Base-by-base conservation (phyloP, 75 land plant species). In the Picea glauca region DNA sequence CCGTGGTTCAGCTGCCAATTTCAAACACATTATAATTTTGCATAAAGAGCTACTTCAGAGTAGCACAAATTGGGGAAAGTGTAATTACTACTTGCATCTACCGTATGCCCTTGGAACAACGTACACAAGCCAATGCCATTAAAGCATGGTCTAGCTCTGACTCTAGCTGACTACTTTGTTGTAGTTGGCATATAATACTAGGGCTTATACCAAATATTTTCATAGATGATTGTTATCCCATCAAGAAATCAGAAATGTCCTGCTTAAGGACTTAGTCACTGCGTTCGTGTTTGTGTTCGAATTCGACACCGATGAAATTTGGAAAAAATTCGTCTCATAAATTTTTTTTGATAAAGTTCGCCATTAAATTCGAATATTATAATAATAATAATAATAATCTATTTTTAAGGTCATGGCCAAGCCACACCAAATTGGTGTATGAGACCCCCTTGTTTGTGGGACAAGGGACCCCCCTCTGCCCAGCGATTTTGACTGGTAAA, bases 21-120 rank as follows among this genome's bases (percentile, higher is more conserved):
- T 26, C 30, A 32, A 62, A 31, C 14, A 30, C 32, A 31, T 64
- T 13, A 64, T 9, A 64, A 31, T 32, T 31, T 64, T 31, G 15
- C 17, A 67, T 17, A 33, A 67, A 20, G 21, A 15, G 38, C 33
- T 38, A 38, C 21, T 64, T 13, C 30, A 31, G 5, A 43, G 43
- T 67, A 67, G 72, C 72, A 38, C 72, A 17, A 67, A 67, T 14
- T 67, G 43, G 17, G 8, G 46, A 67, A 67, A 38, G 72, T 14
- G 33, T 66, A 17, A 5, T 66, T 31, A 40, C 4, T 40, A 40
- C 0, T 4, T 40, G 5, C 32, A 66, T 18, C 3, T 14, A 66
- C 18, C 32, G 3, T 66, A 32, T 33, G 1, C 32, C 31, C 32
- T 35, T 18, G 35, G 15, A 38, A 17, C 40, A 66, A 23, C 3